Evolutionary conservation across 768 basidiomycete species (phyloP).

Genomic region (Boletus speciosus): DNA sequence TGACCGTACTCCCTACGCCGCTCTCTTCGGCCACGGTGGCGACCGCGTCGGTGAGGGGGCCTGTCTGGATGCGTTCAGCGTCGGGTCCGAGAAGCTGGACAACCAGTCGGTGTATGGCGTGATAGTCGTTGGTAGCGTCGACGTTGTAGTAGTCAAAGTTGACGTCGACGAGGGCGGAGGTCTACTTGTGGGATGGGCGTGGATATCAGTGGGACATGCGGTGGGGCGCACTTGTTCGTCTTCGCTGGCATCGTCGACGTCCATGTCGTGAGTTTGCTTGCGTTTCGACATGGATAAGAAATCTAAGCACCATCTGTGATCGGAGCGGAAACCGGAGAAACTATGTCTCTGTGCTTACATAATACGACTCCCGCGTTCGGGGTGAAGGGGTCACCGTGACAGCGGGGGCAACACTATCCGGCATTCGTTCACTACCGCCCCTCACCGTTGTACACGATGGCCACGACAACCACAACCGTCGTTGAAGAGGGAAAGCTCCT

Average conservation of each 20-base stretch:
- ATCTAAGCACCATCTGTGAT: not conserved
- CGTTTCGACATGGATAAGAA: constrained; percentile 46
- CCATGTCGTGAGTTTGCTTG: constrained; percentile 40
- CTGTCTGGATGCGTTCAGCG: constrained; percentile 64
- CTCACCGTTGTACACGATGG: constrained; percentile 19
- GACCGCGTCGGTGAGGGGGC: constrained; percentile 78
- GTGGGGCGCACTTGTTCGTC: constrained; percentile 39
- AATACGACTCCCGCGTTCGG: not conserved
- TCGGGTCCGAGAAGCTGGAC: constrained; percentile 70
- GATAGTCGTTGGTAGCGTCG: constrained; percentile 77
- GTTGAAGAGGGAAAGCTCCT: constrained; percentile 80
- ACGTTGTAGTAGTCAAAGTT: constrained; percentile 91
- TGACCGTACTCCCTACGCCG: constrained; percentile 82
- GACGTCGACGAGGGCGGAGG: constrained; percentile 23
- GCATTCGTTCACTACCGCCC: not conserved
- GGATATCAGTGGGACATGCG: constrained; percentile 1
- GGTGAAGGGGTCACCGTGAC: constrained; percentile 2
- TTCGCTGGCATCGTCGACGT: constrained; percentile 36
- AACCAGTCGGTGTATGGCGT: constrained; percentile 75
- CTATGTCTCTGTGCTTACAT: constrained; percentile 9
- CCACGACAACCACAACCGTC: constrained; percentile 33
- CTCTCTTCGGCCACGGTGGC: constrained; percentile 70
- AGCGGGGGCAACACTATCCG: not conserved
- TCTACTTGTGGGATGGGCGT: constrained; percentile 8
- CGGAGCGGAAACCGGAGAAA: not conserved